Percentiles rank a stretch among this genome's conserved stretches.
Conservation (phyloP, 2,329 filamentous ascomycete genomes). For the Diplocarpon mali region DNA sequence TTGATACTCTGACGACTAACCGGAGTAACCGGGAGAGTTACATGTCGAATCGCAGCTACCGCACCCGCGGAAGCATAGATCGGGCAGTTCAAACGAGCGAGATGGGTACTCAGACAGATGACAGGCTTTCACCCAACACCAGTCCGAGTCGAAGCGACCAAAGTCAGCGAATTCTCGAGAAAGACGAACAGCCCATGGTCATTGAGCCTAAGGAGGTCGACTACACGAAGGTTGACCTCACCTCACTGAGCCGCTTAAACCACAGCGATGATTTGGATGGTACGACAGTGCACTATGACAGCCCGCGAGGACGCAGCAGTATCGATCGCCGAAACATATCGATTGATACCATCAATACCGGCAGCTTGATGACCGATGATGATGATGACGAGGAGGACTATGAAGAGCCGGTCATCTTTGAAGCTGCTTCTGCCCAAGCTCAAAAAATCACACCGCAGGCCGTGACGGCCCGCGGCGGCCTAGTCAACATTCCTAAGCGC, state of each 20-base stretch:
- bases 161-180: constrained; percentile 24
- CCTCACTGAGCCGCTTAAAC: constrained; percentile 28
- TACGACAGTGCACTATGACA: constrained; percentile 25
- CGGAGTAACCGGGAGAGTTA: constrained; percentile 63
- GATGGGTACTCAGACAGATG: constrained; percentile 48
- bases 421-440: constrained; percentile 48
- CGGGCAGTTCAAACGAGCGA: constrained; percentile 61
- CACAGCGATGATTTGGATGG: constrained; percentile 24
- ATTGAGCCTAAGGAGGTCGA: constrained; percentile 42
- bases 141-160: constrained; percentile 40
- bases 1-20: constrained; percentile 46
- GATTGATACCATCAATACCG: constrained; percentile 28
- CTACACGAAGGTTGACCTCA: constrained; percentile 47
- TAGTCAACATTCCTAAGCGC: constrained; percentile 79
- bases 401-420: constrained; percentile 58
- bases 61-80: constrained; percentile 37
- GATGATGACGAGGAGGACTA: constrained; percentile 34
- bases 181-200: constrained; percentile 30
- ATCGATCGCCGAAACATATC: constrained; percentile 20
- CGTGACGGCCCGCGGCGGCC: constrained; percentile 52
- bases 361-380: constrained; percentile 36
- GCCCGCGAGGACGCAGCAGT: constrained; percentile 20
- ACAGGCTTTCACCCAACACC: constrained; percentile 41
- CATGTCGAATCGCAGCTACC: constrained; percentile 52
- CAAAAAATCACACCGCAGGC: constrained; percentile 43